phyloP scores from a whole-genome alignment of 2,329 filamentous ascomycete genomes.

The Aspergillus clavatus region DNA sequence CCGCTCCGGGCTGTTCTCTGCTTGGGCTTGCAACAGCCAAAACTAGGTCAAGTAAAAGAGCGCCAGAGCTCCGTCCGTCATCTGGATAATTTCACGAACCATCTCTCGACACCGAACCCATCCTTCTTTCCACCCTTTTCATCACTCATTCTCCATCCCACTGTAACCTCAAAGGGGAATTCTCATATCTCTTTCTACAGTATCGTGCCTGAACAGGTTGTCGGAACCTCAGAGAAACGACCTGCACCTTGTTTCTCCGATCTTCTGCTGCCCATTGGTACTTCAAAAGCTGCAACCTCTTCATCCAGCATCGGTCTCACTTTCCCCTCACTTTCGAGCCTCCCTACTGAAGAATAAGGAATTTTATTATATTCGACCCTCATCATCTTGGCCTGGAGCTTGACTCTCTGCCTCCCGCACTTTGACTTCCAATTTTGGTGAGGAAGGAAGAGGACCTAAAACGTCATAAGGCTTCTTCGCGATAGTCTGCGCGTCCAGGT shows the following conservation, averaged over 20 bases:
- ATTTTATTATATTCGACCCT: constrained; percentile 1
- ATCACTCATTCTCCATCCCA: constrained; percentile 2
- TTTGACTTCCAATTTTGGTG: constrained; percentile 23
- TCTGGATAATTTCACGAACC: constrained; percentile 22
- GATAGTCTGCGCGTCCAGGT: constrained; percentile 28
- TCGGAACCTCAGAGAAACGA: constrained; percentile 30
- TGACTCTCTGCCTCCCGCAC: constrained; percentile 4
- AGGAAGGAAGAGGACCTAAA: constrained; percentile 28
- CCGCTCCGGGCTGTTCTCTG: constrained; percentile 15
- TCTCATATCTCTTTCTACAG: background rate
- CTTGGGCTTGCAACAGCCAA: constrained; percentile 10
- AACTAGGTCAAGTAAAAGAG: constrained; percentile 12
- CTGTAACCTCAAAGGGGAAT: background rate
- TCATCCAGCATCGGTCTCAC: constrained; percentile 16
- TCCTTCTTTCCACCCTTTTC: constrained; percentile 10
- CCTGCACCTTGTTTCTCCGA: constrained; percentile 41
- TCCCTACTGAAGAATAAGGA: constrained; percentile 7
- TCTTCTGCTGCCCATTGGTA: constrained; percentile 24
- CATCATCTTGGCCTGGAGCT: background rate
- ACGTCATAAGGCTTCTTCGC: constrained; percentile 37
- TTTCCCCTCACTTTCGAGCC: constrained; percentile 9
- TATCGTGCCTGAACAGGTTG: background rate
- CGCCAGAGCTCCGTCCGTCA: constrained; percentile 13
- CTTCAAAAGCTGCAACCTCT: constrained; percentile 19
- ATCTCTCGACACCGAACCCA: constrained; percentile 14